phyloP scores from a whole-genome alignment of 768 basidiomycete genomes.

The Suillus luteus region DNA sequence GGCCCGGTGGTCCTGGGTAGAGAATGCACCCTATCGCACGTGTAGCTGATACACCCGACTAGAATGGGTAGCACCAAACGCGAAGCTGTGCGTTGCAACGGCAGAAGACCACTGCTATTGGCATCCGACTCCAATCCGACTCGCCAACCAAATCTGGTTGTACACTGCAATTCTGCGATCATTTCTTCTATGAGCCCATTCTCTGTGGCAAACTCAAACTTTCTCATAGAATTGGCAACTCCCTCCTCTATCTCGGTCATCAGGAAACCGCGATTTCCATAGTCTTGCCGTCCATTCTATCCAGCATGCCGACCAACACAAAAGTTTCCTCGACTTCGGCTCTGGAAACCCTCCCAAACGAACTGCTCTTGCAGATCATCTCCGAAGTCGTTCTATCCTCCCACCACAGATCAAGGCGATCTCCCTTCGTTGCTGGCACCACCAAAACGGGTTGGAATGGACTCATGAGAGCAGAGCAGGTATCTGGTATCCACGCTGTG shows the following conservation, averaged over 20 bases:
- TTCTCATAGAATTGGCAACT: neutral
- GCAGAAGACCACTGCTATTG: neutral
- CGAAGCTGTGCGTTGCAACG: conserved; percentile 23
- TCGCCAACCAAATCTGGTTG: neutral
- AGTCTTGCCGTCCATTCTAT: neutral
- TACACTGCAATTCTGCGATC: conserved; percentile 10
- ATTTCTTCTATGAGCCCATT: neutral
- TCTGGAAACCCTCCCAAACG: conserved; percentile 8
- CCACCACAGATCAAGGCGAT: neutral
- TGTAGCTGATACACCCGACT: too few species aligned
- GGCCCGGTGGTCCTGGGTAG: conserved; percentile 37
- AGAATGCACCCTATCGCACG: conserved; percentile 36
- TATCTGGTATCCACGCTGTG: conserved; percentile 27
- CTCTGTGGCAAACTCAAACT: neutral
- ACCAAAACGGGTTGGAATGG: neutral
- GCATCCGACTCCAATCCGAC: too few species aligned
- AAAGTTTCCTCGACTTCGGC: neutral
- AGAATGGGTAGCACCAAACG: neutral
- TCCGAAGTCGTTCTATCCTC: conserved; percentile 10
- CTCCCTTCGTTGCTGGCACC: neutral
- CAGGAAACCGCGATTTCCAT: neutral
- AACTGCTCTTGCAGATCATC: conserved; percentile 10
- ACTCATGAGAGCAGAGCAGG: neutral
- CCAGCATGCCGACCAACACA: neutral
- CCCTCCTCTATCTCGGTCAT: neutral